These are phyloP conservation scores for Hanseniaspora jakobsenii DNA, from an alignment of 805 yeast species.

Conservation along the genomic window DNA sequence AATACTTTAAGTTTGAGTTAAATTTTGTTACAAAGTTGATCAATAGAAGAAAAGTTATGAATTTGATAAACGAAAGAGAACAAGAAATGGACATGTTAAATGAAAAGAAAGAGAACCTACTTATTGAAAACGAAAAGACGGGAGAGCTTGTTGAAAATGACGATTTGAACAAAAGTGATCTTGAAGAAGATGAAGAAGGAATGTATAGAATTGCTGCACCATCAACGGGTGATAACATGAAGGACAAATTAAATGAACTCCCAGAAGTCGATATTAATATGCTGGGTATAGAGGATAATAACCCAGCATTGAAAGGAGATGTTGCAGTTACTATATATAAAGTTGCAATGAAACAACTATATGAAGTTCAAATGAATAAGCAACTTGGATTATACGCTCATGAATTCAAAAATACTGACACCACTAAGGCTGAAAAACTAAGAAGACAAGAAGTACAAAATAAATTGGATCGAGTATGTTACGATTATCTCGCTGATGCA, in stretches of 20 bases:
- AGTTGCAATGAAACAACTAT: slow-evolving; percentile 43
- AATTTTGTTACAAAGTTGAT: slow-evolving; percentile 72
- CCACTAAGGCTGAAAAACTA: slow-evolving; percentile 23
- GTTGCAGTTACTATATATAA: slow-evolving; percentile 60
- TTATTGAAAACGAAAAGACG: slow-evolving; percentile 20
- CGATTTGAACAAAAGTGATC: no score
- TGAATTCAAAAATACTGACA: slow-evolving; percentile 28
- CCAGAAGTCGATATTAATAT: slow-evolving; percentile 82
- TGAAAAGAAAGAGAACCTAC: slow-evolving; percentile 24
- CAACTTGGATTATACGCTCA: slow-evolving; percentile 27
- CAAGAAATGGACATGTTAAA: slow-evolving; percentile 41
- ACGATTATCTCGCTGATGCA: slow-evolving; percentile 31
- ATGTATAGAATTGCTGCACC: slow-evolving; percentile 32
- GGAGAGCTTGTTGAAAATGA: slow-evolving; percentile 20
- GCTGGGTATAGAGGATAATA: slow-evolving; percentile 74
- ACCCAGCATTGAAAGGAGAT: slow-evolving; percentile 67
- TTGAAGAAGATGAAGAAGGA: slow-evolving; percentile 29
- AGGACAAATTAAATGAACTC: slow-evolving; percentile 52
- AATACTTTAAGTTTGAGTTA: slow-evolving; percentile 79
- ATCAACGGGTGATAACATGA: slow-evolving; percentile 42
- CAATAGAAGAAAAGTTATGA: slow-evolving; percentile 71
- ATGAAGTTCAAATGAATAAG: slow-evolving; percentile 24
- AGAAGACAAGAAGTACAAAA: slow-evolving; percentile 16
- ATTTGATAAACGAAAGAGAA: slow-evolving; percentile 61
- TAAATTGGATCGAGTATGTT: slow-evolving; percentile 21